These are phyloP conservation scores for Magnaporthiopsis rhizophila DNA, from an alignment of 2,329 filamentous ascomycete genomes.

Conservation along the genomic window DNA sequence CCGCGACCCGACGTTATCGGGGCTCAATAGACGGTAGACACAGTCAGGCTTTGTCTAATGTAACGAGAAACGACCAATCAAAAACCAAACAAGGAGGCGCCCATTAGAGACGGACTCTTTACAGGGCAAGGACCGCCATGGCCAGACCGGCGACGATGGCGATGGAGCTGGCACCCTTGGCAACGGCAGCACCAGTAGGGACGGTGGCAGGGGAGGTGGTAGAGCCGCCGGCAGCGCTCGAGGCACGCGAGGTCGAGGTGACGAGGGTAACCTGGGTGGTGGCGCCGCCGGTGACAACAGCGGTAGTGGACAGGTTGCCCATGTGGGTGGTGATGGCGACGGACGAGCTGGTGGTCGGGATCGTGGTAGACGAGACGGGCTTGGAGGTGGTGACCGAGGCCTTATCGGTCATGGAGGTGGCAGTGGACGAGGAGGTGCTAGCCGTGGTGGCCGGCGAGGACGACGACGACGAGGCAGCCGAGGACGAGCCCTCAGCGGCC, in stretches of 20 bases:
- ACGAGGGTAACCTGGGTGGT: constrained; percentile 18
- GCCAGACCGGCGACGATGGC: constrained; percentile 31
- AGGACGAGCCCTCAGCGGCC: constrained; percentile 17
- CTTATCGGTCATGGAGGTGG: constrained; percentile 18
- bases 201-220: constrained; percentile 12
- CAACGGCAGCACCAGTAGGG: constrained; percentile 18
- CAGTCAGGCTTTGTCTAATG: background rate
- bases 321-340: constrained; percentile 18
- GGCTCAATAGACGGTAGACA: no score
- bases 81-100: constrained; percentile 4
- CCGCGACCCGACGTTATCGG: no score
- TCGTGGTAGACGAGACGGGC: constrained; percentile 14
- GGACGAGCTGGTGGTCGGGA: constrained; percentile 11
- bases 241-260: constrained; percentile 14
- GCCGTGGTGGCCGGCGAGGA: constrained; percentile 18
- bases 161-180: constrained; percentile 26
- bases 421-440: constrained; percentile 12
- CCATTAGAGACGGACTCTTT: constrained; percentile 15
- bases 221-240: constrained; percentile 13
- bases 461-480: constrained; percentile 12
- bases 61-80: constrained; percentile 1
- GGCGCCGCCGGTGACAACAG: constrained; percentile 18
- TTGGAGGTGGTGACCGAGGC: constrained; percentile 15
- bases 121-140: constrained; percentile 34
- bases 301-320: constrained; percentile 13